Evolutionary conservation across 768 basidiomycete species (phyloP).

Genomic region (Trametes cinnabarina): DNA sequence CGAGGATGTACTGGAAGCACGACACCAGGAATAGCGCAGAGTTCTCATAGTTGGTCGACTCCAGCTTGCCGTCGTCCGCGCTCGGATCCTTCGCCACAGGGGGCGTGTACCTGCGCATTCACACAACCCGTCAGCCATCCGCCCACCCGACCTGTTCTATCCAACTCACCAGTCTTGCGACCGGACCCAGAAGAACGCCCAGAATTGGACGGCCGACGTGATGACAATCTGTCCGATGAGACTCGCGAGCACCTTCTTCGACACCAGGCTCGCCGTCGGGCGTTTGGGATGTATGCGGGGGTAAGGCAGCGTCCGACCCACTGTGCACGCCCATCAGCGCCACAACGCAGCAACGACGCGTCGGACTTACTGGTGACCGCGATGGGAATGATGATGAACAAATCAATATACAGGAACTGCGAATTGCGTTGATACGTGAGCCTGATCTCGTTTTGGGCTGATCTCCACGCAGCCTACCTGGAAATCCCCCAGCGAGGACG

Average conservation of each 20-base stretch:
- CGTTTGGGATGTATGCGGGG: constrained; percentile 83
- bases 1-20: constrained; percentile 97
- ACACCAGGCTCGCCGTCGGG: constrained; percentile 93
- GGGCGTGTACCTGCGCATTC: constrained; percentile 64
- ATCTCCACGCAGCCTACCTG: constrained; percentile 54
- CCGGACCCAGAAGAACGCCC: constrained; percentile 89
- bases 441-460: not conserved
- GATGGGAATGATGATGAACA: constrained; percentile 96
- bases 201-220: constrained; percentile 77
- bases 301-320: constrained; percentile 93
- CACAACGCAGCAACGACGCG: not conserved
- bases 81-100: constrained; percentile 49
- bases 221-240: constrained; percentile 91
- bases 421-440: constrained; percentile 16
- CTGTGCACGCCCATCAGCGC: constrained; percentile 39
- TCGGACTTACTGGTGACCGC: constrained; percentile 87
- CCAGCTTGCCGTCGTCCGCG: constrained; percentile 62
- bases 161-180: constrained; percentile 72
- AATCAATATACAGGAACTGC: constrained; percentile 94
- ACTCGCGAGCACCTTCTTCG: constrained; percentile 90
- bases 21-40: constrained; percentile 89
- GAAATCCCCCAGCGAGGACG: constrained; percentile 94
- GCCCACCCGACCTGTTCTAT: not conserved
- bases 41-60: constrained; percentile 89
- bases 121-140: not conserved